phyloP scores from a whole-genome alignment of 257 asterid genomes.

The Ehretia macrophylla region DNA sequence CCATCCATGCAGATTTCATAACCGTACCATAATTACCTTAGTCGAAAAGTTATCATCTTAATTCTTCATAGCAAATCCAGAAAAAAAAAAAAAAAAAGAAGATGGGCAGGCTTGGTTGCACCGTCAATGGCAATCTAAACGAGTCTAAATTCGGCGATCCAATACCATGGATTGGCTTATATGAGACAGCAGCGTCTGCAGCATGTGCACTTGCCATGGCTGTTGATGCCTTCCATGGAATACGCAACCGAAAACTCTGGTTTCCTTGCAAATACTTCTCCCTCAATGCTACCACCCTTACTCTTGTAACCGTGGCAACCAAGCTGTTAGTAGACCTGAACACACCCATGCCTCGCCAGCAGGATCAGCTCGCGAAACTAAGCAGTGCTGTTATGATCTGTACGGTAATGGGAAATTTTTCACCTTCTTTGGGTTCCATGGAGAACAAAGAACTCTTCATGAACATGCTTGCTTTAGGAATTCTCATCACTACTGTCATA shows the following conservation, averaged over 20 bases:
- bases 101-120: slow-evolving; percentile 42
- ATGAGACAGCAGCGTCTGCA: slow-evolving; percentile 46
- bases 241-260: slow-evolving; percentile 43
- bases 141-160: slow-evolving; percentile 54
- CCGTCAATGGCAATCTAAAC: slow-evolving; percentile 32
- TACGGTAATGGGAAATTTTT: slow-evolving; percentile 53
- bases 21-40: too few relatives aligned
- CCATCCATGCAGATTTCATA: too few relatives aligned
- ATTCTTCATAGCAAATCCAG: too few relatives aligned
- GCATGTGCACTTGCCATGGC: slow-evolving; percentile 53
- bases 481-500: slow-evolving; percentile 54
- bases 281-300: slow-evolving; percentile 70
- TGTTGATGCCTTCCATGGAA: slow-evolving; percentile 41
- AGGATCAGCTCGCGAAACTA: slow-evolving; percentile 73
- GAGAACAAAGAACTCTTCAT: slow-evolving; percentile 52
- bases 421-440: slow-evolving; percentile 76
- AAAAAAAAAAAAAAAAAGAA: too few relatives aligned
- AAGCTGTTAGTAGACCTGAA: slow-evolving; percentile 76
- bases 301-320: slow-evolving; percentile 58
- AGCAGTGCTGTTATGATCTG: slow-evolving; percentile 63
- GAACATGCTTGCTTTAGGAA: slow-evolving; percentile 62
- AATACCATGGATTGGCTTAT: slow-evolving; percentile 68
- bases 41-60: too few relatives aligned
- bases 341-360: slow-evolving; percentile 69
- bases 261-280: slow-evolving; percentile 78